These are phyloP conservation scores for Elymus sibiricus DNA, from an alignment of 176 grass and related monocot genomes.

Conservation along the genomic window DNA sequence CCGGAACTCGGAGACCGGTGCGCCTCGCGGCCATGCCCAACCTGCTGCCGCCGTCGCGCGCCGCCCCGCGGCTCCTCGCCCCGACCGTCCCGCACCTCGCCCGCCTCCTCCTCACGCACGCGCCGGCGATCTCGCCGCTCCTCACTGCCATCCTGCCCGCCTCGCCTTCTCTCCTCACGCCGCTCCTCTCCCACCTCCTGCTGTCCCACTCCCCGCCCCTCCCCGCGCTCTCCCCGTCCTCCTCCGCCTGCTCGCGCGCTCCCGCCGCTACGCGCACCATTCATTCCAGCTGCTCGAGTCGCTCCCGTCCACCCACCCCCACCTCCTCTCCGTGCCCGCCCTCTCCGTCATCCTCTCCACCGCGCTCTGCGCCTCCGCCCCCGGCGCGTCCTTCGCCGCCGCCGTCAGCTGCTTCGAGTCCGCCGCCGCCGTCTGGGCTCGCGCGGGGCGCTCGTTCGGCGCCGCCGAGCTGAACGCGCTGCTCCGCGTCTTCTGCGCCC, in stretches of 20 bases:
- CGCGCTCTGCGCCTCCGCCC: constrained; percentile 26
- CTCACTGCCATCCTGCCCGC: constrained; percentile 20
- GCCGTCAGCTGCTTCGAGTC: constrained; percentile 56
- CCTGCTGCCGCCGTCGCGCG: constrained; percentile 26
- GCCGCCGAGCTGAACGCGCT: constrained; percentile 71
- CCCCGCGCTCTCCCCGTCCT: constrained; percentile 42
- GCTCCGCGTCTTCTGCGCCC: constrained; percentile 63
- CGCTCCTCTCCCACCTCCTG: constrained; percentile 49
- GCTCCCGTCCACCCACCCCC: constrained; percentile 43
- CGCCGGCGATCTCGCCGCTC: constrained; percentile 28
- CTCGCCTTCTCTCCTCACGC: constrained; percentile 40
- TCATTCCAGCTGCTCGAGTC: constrained; percentile 49
- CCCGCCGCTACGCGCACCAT: constrained; percentile 44
- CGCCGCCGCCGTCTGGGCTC: constrained; percentile 52
- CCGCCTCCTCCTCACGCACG: constrained; percentile 36
- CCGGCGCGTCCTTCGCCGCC: constrained; percentile 42
- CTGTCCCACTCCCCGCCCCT: constrained; percentile 53
- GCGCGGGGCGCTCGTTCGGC: constrained; percentile 52
- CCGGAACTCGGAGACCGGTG: not conserved
- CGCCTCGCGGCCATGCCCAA: not conserved
- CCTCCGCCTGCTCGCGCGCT: constrained; percentile 39
- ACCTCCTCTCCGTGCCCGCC: constrained; percentile 51
- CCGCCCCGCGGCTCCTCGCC: constrained; percentile 10
- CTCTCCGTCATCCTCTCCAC: constrained; percentile 65
- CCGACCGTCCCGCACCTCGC: constrained; percentile 34